A percentile compares a stretch with the other conserved stretches of the same genome.
phyloP scores from a whole-genome alignment of 2,329 filamentous ascomycete genomes.

The Trichoderma endophyticum region DNA sequence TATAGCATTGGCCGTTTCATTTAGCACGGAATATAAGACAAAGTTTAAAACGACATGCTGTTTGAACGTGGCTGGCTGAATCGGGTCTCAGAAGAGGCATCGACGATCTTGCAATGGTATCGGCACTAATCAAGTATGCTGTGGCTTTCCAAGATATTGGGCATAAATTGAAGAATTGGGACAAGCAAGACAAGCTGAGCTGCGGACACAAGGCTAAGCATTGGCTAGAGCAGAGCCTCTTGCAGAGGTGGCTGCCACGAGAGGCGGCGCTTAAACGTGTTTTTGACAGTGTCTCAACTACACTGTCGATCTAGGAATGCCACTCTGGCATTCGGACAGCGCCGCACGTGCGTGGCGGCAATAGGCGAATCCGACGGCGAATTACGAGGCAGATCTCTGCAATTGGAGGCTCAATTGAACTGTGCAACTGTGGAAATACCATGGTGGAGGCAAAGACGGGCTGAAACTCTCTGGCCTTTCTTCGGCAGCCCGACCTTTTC shows the following conservation, averaged over 20 bases:
- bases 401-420: background rate
- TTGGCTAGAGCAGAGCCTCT: background rate
- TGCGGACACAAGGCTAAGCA: background rate
- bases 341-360: conserved; percentile 5
- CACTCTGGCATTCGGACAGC: background rate
- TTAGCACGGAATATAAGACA: conserved; percentile 5
- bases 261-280: background rate
- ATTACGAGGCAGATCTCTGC: background rate
- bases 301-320: background rate
- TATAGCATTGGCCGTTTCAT: conserved; percentile 1
- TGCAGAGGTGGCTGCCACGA: conserved; percentile 13
- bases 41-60: background rate
- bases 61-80: background rate
- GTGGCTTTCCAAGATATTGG: background rate
- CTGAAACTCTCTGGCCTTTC: conserved; percentile 14
- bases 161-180: background rate
- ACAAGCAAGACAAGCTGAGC: background rate
- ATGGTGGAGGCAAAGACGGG: conserved; percentile 1
- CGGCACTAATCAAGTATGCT: background rate
- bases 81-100: background rate
- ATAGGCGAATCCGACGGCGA: conserved; percentile 7
- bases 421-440: background rate
- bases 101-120: background rate
- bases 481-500: background rate
- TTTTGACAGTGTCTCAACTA: background rate